Conservation (phyloP, 352 stramenopile species). For the Phytophthora pinifolia region DNA sequence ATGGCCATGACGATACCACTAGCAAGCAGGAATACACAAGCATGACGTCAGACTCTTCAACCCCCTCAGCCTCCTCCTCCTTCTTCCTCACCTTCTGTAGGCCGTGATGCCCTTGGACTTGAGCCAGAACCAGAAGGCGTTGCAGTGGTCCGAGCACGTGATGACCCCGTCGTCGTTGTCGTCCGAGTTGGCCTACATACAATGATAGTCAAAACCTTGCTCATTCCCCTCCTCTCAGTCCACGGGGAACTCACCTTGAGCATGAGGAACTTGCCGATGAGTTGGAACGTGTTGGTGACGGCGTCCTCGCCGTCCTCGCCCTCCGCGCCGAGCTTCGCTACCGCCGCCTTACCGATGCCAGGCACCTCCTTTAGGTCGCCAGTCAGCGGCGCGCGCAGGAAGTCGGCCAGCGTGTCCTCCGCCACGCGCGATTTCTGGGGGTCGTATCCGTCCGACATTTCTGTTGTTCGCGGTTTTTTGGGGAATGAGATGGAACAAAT, state of each 20-base stretch:
- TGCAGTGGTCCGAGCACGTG: constrained; percentile 93
- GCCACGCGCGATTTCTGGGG: constrained; percentile 91
- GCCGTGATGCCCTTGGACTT: constrained; percentile 94
- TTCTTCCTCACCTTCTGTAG: constrained; percentile 76
- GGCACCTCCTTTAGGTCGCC: constrained; percentile 94
- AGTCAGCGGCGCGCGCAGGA: constrained; percentile 89
- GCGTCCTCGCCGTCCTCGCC: constrained; percentile 75
- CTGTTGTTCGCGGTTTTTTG: background rate
- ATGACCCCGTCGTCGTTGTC: constrained; percentile 89
- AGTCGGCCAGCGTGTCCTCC: constrained; percentile 92
- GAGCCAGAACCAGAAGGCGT: constrained; percentile 97
- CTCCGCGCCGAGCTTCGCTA: constrained; percentile 79
- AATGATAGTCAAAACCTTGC: background rate
- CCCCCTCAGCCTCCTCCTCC: too few relatives aligned
- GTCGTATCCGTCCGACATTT: constrained; percentile 88
- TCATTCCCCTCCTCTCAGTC: background rate
- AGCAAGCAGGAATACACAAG: constrained; percentile 16
- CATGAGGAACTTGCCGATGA: constrained; percentile 95
- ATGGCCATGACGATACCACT: constrained; percentile 97
- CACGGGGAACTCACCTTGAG: constrained; percentile 59
- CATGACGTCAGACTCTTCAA: too few relatives aligned
- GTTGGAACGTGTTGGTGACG: constrained; percentile 97
- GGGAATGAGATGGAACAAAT: too few relatives aligned
- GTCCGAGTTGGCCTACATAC: constrained; percentile 67
- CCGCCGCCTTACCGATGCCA: constrained; percentile 92